Percentiles rank a stretch among this genome's conserved stretches.
These are phyloP conservation scores for Emydomyces testavorans DNA, from an alignment of 2,329 filamentous ascomycete genomes.

Conservation along the genomic window DNA sequence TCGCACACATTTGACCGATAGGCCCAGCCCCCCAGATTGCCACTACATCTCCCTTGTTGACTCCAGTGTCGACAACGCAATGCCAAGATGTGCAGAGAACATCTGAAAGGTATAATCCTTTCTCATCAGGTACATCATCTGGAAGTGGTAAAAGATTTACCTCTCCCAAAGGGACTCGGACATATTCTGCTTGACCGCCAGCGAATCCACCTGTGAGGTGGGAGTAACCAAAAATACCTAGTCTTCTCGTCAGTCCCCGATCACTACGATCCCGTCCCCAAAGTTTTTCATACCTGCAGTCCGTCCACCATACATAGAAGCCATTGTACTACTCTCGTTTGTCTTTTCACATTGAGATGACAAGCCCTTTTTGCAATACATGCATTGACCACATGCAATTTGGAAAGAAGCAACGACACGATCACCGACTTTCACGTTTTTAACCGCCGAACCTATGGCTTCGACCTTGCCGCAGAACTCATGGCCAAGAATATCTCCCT, in stretches of 20 bases:
- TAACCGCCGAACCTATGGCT: slow-evolving; percentile 45
- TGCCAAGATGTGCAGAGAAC: slow-evolving; percentile 72
- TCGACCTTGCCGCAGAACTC: slow-evolving; percentile 45
- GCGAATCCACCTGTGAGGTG: slow-evolving; percentile 76
- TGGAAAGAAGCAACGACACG: slow-evolving; percentile 79
- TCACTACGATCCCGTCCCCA: neutral
- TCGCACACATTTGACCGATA: slow-evolving; percentile 67
- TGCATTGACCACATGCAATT: slow-evolving; percentile 58
- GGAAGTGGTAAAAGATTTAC: slow-evolving; percentile 72
- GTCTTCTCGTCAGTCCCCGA: slow-evolving; percentile 11
- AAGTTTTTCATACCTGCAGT: slow-evolving; percentile 48
- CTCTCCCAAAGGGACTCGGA: slow-evolving; percentile 67
- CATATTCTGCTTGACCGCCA: slow-evolving; percentile 77
- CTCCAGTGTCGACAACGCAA: slow-evolving; percentile 68
- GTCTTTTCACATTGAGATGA: slow-evolving; percentile 72
- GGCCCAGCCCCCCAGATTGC: slow-evolving; percentile 82
- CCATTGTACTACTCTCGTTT: slow-evolving; percentile 58
- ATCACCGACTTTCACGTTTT: slow-evolving; percentile 46
- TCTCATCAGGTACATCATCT: slow-evolving; percentile 70
- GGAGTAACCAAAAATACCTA: slow-evolving; percentile 57
- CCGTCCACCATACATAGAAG: slow-evolving; percentile 66
- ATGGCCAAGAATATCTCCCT: slow-evolving; percentile 56
- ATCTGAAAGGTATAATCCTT: slow-evolving; percentile 69
- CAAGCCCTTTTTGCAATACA: slow-evolving; percentile 66
- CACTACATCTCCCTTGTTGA: slow-evolving; percentile 65